Evolutionary conservation across 495 filamentous ascomycete genomes (phyloP).

Genomic region (Penicillium canariense): DNA sequence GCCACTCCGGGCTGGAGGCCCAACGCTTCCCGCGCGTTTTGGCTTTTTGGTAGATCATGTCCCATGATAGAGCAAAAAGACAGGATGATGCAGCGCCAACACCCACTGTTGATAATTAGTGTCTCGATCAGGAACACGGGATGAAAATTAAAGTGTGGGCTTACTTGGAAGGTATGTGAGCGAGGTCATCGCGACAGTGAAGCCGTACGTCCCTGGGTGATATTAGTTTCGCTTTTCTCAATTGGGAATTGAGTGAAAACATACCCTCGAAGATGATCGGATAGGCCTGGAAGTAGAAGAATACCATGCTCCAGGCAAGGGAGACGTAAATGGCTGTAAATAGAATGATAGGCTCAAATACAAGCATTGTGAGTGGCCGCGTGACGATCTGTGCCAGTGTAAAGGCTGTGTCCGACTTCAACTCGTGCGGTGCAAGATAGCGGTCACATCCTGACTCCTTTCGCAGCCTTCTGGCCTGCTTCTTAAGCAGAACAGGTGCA

Average conservation of each 20-base stretch:
- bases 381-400: constrained; percentile 45
- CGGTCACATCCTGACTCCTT: constrained; percentile 51
- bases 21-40: constrained; percentile 36
- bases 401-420: constrained; percentile 39
- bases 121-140: not conserved
- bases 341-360: constrained; percentile 61
- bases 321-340: constrained; percentile 68
- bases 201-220: constrained; percentile 29
- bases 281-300: constrained; percentile 64
- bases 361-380: constrained; percentile 46
- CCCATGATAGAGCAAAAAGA: constrained; percentile 52
- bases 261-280: constrained; percentile 59
- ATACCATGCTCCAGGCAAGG: constrained; percentile 72
- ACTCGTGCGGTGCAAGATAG: constrained; percentile 38
- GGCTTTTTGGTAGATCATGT: constrained; percentile 47
- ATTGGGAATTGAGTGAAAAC: not conserved
- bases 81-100: constrained; percentile 36
- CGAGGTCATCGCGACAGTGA: constrained; percentile 38
- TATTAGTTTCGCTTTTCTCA: not conserved
- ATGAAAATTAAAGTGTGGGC: not conserved
- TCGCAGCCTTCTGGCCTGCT: constrained; percentile 61
- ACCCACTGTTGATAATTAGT: constrained; percentile 30
- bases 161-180: constrained; percentile 44
- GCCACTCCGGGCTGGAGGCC: constrained; percentile 54
- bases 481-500: constrained; percentile 64